Percentiles rank a stretch among this genome's conserved stretches.
Conservation (phyloP, 352 stramenopile genomes). For the Globisporangium apiculatum region DNA sequence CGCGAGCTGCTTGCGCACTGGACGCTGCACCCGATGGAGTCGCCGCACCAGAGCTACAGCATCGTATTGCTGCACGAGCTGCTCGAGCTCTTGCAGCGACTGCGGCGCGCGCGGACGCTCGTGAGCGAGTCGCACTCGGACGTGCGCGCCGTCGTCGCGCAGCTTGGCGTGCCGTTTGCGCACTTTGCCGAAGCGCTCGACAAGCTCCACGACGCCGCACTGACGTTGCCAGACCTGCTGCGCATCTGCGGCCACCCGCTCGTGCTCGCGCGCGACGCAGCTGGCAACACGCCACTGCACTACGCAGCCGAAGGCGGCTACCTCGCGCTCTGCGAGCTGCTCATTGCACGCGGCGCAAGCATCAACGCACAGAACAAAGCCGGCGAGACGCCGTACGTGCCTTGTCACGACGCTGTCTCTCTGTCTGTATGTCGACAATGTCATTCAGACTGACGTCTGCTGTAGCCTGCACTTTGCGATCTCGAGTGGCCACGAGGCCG, state of each 20-base stretch:
- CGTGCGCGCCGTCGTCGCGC: slow-evolving; percentile 36
- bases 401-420: neutral
- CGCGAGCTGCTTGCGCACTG: slow-evolving; percentile 51
- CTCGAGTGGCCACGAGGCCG: slow-evolving; percentile 60
- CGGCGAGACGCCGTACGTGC: slow-evolving; percentile 62
- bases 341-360: slow-evolving; percentile 57
- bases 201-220: slow-evolving; percentile 42
- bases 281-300: slow-evolving; percentile 69
- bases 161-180: slow-evolving; percentile 48
- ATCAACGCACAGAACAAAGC: slow-evolving; percentile 78
- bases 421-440: neutral
- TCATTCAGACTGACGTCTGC: neutral
- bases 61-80: slow-evolving; percentile 41
- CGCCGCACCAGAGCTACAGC: slow-evolving; percentile 57
- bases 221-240: slow-evolving; percentile 57
- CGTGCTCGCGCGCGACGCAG: slow-evolving; percentile 48
- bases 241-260: slow-evolving; percentile 68
- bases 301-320: slow-evolving; percentile 74
- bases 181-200: slow-evolving; percentile 65
- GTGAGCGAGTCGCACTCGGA: slow-evolving; percentile 57
- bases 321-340: slow-evolving; percentile 47
- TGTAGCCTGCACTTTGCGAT: slow-evolving; percentile 73
- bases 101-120: slow-evolving; percentile 40
- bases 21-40: slow-evolving; percentile 53
- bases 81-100: slow-evolving; percentile 37